Evolutionary conservation across 768 basidiomycete genomes (phyloP).

Genomic region (Leccinum disarticulatum): DNA sequence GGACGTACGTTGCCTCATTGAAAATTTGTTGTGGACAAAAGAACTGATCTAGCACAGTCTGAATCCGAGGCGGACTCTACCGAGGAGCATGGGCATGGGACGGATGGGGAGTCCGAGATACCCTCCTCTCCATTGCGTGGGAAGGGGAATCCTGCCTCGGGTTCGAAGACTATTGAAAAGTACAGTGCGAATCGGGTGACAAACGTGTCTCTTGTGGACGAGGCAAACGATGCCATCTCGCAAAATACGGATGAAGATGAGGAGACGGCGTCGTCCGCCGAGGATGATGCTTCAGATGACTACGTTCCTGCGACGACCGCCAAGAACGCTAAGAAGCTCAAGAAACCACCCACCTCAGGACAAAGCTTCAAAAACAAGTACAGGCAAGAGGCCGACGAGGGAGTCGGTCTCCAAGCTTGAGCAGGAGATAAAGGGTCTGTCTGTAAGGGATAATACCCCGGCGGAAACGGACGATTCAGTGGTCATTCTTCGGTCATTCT

Average conservation of each 20-base stretch:
- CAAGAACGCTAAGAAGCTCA: slow-evolving; percentile 13
- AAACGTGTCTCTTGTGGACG: background rate
- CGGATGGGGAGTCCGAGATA: slow-evolving; percentile 19
- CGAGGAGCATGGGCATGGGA: slow-evolving; percentile 19
- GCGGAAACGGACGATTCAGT: slow-evolving; percentile 43
- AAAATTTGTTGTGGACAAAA: background rate
- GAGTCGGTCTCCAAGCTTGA: slow-evolving; percentile 46
- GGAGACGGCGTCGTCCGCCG: slow-evolving; percentile 15
- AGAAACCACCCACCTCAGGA: slow-evolving; percentile 18
- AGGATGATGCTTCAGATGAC: slow-evolving; percentile 40
- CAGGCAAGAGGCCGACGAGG: slow-evolving; percentile 25
- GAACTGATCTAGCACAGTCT: slow-evolving; percentile 11
- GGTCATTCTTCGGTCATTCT: slow-evolving; percentile 47
- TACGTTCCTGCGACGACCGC: slow-evolving; percentile 35
- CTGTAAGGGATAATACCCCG: slow-evolving; percentile 29
- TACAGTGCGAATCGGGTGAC: background rate
- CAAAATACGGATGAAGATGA: slow-evolving; percentile 27
- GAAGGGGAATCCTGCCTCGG: slow-evolving; percentile 21
- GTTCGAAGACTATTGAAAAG: background rate
- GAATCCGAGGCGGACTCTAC: slow-evolving; percentile 9
- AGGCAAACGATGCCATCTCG: slow-evolving; percentile 7
- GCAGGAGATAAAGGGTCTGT: slow-evolving; percentile 43
- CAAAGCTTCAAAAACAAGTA: slow-evolving; percentile 18
- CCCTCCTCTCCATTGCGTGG: slow-evolving; percentile 39
- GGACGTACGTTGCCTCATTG: slow-evolving; percentile 15